Evolutionary conservation across 2,329 filamentous ascomycete species (phyloP), one percentile per base, ranked within the genome.

Genomic region (Beauveria medogensis): DNA sequence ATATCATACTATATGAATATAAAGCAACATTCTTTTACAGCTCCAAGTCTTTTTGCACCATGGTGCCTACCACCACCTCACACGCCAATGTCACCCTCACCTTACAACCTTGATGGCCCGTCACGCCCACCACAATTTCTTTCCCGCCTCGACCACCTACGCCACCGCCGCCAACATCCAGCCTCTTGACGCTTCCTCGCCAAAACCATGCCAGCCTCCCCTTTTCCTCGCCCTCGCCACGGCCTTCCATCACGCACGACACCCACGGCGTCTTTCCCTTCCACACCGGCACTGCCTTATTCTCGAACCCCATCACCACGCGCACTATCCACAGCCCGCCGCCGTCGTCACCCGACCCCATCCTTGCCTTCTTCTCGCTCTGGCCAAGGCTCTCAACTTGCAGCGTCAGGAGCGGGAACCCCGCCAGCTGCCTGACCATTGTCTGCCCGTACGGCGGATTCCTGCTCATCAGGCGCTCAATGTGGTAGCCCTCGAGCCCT

Each of bases 371-470:
- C 34, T 37, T 37, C 10, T 37, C n/a, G 2, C 8, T 18, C 30
- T 61, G 47, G 26, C 52, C 53, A 37, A 46, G 66, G 62, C 46
- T 63, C 62, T 4, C 62, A 63, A 3, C 74, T 54, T 18, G 76
- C 64, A 8, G 77, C 72, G 67, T 74, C 20, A 87, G 68, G 3
- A 72, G 71, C 14, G 94, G 94, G 67, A 97, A 97, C 0, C 80
- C 78, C 1, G 81, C 82, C 10, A 94, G 73, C 22, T 79, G 77
- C 14, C 85, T 82, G 16, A 89, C 75, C 47, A 95, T 70, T 47
- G 87, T 87, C 50, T 83, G 80, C 0, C 93, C 94, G 69, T 89
- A 96, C 0, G 93, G 91, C 0, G 92, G 90, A 65, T 96, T 91
- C 59, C 88, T 87, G 64, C 86, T 88, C 52, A 96, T 72, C 26